Evolutionary conservation across 371 early-diverging fungal species (phyloP), one percentile per base, ranked within the genome.

Genomic region (Lichtheimia hyalospora): DNA sequence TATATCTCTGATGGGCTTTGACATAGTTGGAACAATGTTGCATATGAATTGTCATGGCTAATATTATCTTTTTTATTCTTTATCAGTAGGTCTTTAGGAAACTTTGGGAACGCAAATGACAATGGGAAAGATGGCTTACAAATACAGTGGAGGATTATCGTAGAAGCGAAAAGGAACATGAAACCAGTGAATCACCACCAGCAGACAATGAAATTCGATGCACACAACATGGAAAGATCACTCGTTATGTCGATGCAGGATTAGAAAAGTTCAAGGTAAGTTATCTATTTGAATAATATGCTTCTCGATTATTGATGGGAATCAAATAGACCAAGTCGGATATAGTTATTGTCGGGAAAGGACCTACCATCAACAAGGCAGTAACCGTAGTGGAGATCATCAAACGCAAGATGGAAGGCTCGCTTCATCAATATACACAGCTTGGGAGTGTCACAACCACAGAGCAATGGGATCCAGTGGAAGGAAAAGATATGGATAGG

Each of bases 371-470:
- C 50, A 83, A 83, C 58, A 86, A 86, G 41, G 80, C 87, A 20
- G 86, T 89, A 0, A 82, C 87, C 0, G 84, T 89, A 3, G 83
- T 80, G 10, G 89, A 89, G 57, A 85, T 89, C 52, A 73, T 84
- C 18, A 89, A 87, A 51, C 73, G 89, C 49, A 64, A 75, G 12
- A 69, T 82, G 73, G 75, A 79, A 52, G 86, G 86, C 0, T 63
- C 78, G 1, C 51, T 86, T 21, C 84, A 86, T 60, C 86, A 86
- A 48, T 86, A 84, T 49, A 86, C 83, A 27, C 83, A 86, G 39
- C 66, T 86, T 6, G 86, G 86, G 8, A 83, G 75, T 49, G 68
- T 77, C 7, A 72, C 75, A 8, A 72, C 78, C 2, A 64, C 63
- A 20, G 84, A 86, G 42, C 68, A 79, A 52, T 86, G 86, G 86